These are phyloP conservation scores for Beauveria caledonica DNA, from an alignment of 2,329 filamentous ascomycete genomes.

Conservation along the genomic window DNA sequence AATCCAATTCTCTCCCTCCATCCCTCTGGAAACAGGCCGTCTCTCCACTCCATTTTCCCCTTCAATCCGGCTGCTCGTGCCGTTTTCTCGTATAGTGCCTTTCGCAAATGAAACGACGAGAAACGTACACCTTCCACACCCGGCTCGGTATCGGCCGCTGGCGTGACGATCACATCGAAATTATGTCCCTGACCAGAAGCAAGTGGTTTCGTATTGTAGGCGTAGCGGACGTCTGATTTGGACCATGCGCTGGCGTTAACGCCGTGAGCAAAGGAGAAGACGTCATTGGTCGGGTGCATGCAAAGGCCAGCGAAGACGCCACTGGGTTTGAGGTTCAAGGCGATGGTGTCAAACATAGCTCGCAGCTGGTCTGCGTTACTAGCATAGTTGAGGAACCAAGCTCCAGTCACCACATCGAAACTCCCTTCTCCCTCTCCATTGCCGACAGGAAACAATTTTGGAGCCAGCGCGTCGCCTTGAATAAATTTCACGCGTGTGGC, in stretches of 20 bases:
- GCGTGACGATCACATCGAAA: not conserved
- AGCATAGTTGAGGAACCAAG: constrained; percentile 15
- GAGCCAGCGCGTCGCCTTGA: not conserved
- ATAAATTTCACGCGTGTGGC: not conserved
- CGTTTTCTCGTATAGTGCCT: constrained; percentile 9
- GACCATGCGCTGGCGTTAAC: not conserved
- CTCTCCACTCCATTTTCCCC: not conserved
- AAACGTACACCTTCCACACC: not conserved
- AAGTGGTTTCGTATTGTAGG: not conserved
- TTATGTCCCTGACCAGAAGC: not conserved
- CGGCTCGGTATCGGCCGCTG: not conserved
- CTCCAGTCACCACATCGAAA: constrained; percentile 5
- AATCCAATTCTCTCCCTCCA: not conserved
- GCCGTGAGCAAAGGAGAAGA: not conserved
- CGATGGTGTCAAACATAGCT: constrained; percentile 12
- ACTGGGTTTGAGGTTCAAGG: constrained; percentile 9
- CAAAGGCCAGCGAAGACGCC: constrained; percentile 12
- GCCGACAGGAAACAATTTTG: not conserved
- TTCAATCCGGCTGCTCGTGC: constrained; percentile 6
- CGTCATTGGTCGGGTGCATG: constrained; percentile 6
- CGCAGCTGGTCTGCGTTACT: not conserved
- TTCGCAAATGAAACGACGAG: constrained; percentile 10
- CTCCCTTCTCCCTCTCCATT: not conserved
- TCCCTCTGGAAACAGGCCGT: not conserved
- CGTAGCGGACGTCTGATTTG: not conserved